Evolutionary conservation across 2,329 filamentous ascomycete species (phyloP).

Genomic region (Cladosporium velox): DNA sequence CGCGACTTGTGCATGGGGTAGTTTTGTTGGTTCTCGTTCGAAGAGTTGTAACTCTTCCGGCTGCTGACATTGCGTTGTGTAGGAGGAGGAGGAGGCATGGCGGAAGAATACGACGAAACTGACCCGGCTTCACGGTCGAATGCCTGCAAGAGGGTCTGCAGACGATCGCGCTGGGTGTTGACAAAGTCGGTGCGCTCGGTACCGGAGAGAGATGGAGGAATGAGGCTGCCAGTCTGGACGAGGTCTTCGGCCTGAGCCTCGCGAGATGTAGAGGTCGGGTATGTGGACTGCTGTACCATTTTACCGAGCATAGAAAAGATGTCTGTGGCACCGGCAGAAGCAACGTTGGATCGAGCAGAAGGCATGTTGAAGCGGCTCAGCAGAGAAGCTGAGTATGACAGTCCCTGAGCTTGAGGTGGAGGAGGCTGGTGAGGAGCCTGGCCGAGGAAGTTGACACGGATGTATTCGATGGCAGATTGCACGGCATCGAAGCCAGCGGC

Average conservation of each 20-base stretch:
- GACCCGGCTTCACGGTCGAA: constrained; percentile 71
- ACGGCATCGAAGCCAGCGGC: constrained; percentile 67
- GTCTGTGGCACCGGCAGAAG: constrained; percentile 57
- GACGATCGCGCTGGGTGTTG: constrained; percentile 73
- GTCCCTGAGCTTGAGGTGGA: constrained; percentile 48
- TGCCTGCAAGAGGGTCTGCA: constrained; percentile 72
- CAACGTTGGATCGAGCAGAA: constrained; percentile 58
- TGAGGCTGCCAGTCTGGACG: constrained; percentile 62
- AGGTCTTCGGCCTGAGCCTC: constrained; percentile 53
- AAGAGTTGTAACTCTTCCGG: constrained; percentile 34
- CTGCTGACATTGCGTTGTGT: constrained; percentile 30
- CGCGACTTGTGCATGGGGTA: constrained; percentile 70
- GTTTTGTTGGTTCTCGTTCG: constrained; percentile 35
- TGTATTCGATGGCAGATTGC: constrained; percentile 50
- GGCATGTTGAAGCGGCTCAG: constrained; percentile 87
- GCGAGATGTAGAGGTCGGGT: constrained; percentile 39
- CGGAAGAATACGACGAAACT: constrained; percentile 18
- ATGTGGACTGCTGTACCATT: constrained; percentile 60
- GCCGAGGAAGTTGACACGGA: constrained; percentile 78
- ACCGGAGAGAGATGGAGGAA: constrained; percentile 69
- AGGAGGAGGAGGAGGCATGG: constrained; percentile 29
- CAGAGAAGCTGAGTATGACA: constrained; percentile 74
- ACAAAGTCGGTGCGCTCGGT: constrained; percentile 75
- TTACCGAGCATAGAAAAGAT: constrained; percentile 77
- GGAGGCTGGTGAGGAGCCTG: constrained; percentile 62